A percentile compares a stretch with the other conserved stretches of the same genome.
Evolutionary conservation across 2,329 filamentous ascomycete genomes (phyloP).

Genomic region (Microcera coccophila): DNA sequence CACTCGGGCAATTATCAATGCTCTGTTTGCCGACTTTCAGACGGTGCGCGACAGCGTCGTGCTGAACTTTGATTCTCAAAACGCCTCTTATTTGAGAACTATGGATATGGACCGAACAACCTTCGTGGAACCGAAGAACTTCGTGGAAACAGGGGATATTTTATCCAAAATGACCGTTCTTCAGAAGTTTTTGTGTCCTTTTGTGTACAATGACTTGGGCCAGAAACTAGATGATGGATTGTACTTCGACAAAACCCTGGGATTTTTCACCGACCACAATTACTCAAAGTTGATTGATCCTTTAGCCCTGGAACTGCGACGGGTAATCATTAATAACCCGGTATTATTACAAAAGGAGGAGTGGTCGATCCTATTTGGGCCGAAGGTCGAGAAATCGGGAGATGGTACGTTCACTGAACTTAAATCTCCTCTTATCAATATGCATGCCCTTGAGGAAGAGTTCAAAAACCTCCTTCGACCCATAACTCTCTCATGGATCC

Average conservation of each 20-base stretch:
- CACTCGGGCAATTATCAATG: constrained; percentile 22
- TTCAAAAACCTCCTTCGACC: constrained; percentile 21
- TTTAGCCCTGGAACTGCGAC: background rate
- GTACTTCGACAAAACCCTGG: too few species aligned
- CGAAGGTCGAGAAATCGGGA: background rate
- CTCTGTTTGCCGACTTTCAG: constrained; percentile 16
- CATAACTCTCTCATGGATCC: constrained; percentile 23
- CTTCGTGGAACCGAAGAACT: constrained; percentile 34
- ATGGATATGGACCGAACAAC: constrained; percentile 36
- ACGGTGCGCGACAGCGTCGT: constrained; percentile 12
- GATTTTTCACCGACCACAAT: too few species aligned
- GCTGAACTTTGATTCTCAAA: background rate
- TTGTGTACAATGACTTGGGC: constrained; percentile 33
- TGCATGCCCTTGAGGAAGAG: constrained; percentile 18
- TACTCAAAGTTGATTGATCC: background rate
- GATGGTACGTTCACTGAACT: background rate
- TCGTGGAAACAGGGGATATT: constrained; percentile 1
- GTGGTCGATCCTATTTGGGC: background rate
- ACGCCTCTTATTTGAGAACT: constrained; percentile 1
- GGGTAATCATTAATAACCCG: background rate
- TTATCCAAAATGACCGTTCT: constrained; percentile 9
- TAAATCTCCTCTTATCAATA: constrained; percentile 9
- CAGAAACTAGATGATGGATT: constrained; percentile 8
- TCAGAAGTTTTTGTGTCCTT: constrained; percentile 30
- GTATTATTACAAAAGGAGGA: background rate